phyloP scores from a whole-genome alignment of 2,329 filamentous ascomycete species.

The Aspergillus tamarii region DNA sequence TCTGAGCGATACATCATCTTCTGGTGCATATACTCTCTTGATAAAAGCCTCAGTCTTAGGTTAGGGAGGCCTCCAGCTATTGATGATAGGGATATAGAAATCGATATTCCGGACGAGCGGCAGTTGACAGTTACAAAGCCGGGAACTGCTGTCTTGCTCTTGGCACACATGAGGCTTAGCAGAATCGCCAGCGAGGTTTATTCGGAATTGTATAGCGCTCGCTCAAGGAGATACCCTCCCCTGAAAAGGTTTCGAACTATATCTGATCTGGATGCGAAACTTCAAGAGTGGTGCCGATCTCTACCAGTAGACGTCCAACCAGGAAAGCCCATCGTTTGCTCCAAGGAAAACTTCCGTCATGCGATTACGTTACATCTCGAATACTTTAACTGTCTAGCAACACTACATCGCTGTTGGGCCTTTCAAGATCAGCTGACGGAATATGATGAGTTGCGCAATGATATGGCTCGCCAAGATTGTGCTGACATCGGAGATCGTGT shows the following conservation, averaged over 20 bases:
- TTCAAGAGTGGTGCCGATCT: neutral
- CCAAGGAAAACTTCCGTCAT: neutral
- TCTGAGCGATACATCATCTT: conserved; percentile 4
- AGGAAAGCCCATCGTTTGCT: neutral
- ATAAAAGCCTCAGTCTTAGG: conserved; percentile 1
- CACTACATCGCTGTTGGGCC: neutral
- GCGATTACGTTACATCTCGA: neutral
- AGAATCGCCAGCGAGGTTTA: neutral
- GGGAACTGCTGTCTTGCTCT: neutral
- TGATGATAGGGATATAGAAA: neutral
- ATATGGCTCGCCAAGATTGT: neutral
- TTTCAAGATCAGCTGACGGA: neutral
- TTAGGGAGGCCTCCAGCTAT: neutral
- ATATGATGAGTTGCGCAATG: neutral
- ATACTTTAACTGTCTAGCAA: conserved; percentile 1
- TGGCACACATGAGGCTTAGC: neutral
- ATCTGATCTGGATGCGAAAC: neutral
- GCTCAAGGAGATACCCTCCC: neutral
- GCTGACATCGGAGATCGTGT: conserved; percentile 1
- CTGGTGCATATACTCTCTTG: conserved; percentile 1
- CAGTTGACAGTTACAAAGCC: neutral
- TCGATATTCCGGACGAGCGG: neutral
- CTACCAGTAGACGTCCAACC: neutral
- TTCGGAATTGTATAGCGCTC: neutral
- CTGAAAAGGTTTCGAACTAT: conserved; percentile 3